Evolutionary conservation across 345 rosid genomes (phyloP), one percentile per base, ranked within the genome.

Genomic region (Syzygium aromaticum): DNA sequence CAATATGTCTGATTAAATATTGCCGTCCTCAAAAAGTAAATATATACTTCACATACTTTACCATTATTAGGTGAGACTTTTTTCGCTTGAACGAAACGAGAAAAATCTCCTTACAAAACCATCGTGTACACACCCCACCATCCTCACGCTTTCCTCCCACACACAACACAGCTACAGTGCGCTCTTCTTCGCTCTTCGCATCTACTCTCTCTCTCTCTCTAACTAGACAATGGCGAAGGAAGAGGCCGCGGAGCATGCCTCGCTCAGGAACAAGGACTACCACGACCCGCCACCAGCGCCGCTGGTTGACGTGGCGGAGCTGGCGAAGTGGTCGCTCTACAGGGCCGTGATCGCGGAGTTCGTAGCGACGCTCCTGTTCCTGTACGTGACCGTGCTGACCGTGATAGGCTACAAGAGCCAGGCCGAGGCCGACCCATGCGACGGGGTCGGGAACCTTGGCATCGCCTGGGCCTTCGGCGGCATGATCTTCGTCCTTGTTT

Each of bases 381-480:
- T 96, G 56, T 94, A 95, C 89, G 63, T 95, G 89, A 90, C 94
- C 30, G 93, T 95, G 85, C 90, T 94, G 88, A 94, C 98, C 23
- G 98, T 95, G 67, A 95, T 96, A 28, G 99, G 99, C 28, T 89
- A 92, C 94, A 93, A 91, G 46, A 89, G 90, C 91, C 94, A 95
- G 90, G 77, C 53, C 27, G 98, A 88, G 78, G 78, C 84, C 51
- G 94, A 94, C 73, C 40, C 91, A 8, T 95, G 99, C 67, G 90
- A 89, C 19, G 95, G 98, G 8, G 98, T 95, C 27, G 98, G 98
- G n/a, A 87, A 92, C 82, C 97, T 96, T 11, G 96, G 98, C 16
- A 94, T 96, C 25, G 95, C 99, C 38, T 96, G 97, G 99, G 94
- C 97, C 85, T 94, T 94, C 28, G 99, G 99, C 87, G 98, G 98